Percentiles rank a stretch among this genome's conserved stretches.
Conservation (phyloP, 2,329 filamentous ascomycete genomes). For the Monosporascus sp. region DNA sequence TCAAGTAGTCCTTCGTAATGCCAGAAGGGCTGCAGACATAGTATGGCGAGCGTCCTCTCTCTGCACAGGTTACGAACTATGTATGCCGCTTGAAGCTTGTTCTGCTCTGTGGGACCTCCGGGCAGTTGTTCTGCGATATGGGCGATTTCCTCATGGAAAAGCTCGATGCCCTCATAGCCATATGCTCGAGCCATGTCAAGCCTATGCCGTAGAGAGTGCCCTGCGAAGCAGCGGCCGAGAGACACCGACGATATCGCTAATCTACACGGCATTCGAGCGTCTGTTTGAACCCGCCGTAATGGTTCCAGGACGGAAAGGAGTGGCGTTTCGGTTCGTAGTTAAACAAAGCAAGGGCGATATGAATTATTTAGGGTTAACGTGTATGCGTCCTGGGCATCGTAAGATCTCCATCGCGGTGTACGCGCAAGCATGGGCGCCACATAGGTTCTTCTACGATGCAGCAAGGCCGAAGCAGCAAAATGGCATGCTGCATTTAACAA, state of each 20-base stretch:
- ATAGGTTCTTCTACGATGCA: neutral
- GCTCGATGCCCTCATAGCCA: slow-evolving; percentile 65
- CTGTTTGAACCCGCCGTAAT: neutral
- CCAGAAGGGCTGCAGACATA: slow-evolving; percentile 71
- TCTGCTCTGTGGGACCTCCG: slow-evolving; percentile 34
- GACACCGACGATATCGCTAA: slow-evolving; percentile 73
- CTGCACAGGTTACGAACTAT: slow-evolving; percentile 53
- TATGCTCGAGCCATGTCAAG: slow-evolving; percentile 61
- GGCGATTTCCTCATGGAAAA: slow-evolving; percentile 72
- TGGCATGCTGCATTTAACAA: neutral
- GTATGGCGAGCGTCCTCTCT: slow-evolving; percentile 48
- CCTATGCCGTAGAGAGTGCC: slow-evolving; percentile 62
- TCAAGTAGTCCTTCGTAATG: slow-evolving; percentile 71
- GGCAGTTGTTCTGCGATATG: slow-evolving; percentile 47
- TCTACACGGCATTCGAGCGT: slow-evolving; percentile 43
- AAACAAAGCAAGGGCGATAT: too few relatives aligned
- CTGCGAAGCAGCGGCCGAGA: slow-evolving; percentile 62
- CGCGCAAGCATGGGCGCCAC: too few relatives aligned
- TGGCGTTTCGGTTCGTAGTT: too few relatives aligned
- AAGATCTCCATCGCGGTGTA: too few relatives aligned
- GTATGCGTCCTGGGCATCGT: too few relatives aligned
- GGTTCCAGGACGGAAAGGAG: too few relatives aligned
- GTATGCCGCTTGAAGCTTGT: slow-evolving; percentile 52
- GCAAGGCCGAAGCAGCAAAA: neutral
- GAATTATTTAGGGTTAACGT: too few relatives aligned